Percentiles rank a stretch among this genome's conserved stretches.
Evolutionary conservation across 164 flowering plant species (phyloP).

Genomic region (Vitis vinifera): DNA sequence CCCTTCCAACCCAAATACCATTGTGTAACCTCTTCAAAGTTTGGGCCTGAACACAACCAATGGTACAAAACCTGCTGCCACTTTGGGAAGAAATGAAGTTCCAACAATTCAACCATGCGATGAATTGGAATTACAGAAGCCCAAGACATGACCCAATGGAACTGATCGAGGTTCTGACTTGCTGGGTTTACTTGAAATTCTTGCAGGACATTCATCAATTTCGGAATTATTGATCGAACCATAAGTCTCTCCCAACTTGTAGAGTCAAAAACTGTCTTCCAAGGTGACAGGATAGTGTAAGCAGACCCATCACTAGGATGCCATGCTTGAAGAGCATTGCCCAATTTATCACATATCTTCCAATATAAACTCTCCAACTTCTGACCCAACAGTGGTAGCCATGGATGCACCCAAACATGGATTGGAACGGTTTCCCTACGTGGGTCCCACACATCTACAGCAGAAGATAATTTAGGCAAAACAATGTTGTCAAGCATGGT

Average conservation of each 20-base stretch:
- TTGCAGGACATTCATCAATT: conserved; percentile 59
- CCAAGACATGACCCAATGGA: conserved; percentile 84
- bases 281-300: conserved; percentile 70
- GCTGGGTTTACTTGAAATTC: conserved; percentile 84
- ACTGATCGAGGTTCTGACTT: conserved; percentile 72
- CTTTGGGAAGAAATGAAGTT: conserved; percentile 70
- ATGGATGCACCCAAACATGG: conserved; percentile 93
- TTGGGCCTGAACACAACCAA: conserved; percentile 78
- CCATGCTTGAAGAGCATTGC: conserved; percentile 85
- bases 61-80: conserved; percentile 92
- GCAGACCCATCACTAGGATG: conserved; percentile 92
- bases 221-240: conserved; percentile 74
- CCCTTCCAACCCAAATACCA: conserved; percentile 94
- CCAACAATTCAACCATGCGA: conserved; percentile 84
- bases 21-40: conserved; percentile 70
- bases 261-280: conserved; percentile 89
- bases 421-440: conserved; percentile 80
- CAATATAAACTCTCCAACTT: conserved; percentile 71
- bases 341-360: conserved; percentile 67
- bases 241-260: conserved; percentile 87
- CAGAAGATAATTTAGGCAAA: conserved; percentile 73
- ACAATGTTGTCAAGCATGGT: conserved; percentile 61
- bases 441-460: conserved; percentile 90
- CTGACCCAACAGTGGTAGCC: conserved; percentile 79
- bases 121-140: conserved; percentile 73